Base-by-base conservation (phyloP, 1,284 basidiomycete species). In the Marasmius tenuissimus region DNA sequence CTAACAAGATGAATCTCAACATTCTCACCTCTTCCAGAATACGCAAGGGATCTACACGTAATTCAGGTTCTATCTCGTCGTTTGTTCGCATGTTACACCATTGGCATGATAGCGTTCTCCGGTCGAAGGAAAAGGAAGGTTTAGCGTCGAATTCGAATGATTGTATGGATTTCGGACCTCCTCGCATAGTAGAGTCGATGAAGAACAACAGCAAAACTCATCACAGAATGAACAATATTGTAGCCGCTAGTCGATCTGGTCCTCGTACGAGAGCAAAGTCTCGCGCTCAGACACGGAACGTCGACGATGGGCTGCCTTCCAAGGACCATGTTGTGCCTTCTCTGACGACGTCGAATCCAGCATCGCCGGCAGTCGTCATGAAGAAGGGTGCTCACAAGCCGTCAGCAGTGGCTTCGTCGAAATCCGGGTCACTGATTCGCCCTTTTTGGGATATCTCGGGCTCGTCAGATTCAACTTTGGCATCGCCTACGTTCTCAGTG, bases 31-130 rank as follows among this genome's bases (percentile, higher is more conserved):
- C 48, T 33, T 18, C 48, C 48, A 50, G 27, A 50, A 50, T 50
- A 22, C 50, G 33, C 50, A 54, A 54, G 52, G 12, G 34, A 8
- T 54, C 52, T 14, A 27, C 16, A 12, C 50, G 20, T 51, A 14
- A 27, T 27, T 22, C 22, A 9, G 50, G 58, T 50, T 61, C 66
- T 11, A 56, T 73, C 16, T 66, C 68, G 16, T 79, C 76, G 39
- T 80, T 78, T 65, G 68, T 73, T 45, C 70, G 69, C 16, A 63
- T 72, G 33, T 72, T 79, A 6, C 73, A 77, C 47, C 60, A 72
- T 53, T 73, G 45, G 45, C 9, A 27, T 27, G 27, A 74, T 64
- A 64, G 77, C 20, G 56, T 71, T n/a, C 57, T 65, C 14, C 66
- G 64, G 50, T 67, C 72, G 57, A 63, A 66, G 37, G 72, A 75